Evolutionary conservation across 441 rosid species (phyloP).

Genomic region (Melastoma candidum): DNA sequence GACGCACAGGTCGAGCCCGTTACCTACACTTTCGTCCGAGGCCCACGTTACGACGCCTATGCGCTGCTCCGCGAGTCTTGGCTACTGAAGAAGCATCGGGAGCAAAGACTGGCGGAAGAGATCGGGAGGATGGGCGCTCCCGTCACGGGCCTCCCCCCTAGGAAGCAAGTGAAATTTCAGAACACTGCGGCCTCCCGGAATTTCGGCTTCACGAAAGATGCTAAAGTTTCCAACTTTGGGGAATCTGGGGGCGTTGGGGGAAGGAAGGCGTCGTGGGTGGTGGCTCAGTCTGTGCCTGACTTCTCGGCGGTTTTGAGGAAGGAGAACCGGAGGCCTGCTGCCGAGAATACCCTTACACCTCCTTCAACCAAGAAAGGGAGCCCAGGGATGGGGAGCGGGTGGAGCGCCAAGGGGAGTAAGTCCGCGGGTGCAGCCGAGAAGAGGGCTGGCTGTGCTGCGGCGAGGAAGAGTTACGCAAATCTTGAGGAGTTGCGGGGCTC

Average conservation of each 20-base stretch:
- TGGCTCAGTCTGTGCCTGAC: conserved; percentile 76
- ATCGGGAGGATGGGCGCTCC: too few species aligned
- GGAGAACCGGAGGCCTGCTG: conserved; percentile 36
- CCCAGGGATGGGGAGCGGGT: conserved; percentile 25
- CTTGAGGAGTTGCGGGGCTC: conserved; percentile 56
- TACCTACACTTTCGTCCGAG: too few species aligned
- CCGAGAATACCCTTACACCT: conserved; percentile 24
- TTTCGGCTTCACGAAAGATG: too few species aligned
- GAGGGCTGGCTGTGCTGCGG: conserved; percentile 32
- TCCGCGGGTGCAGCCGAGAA: conserved; percentile 69
- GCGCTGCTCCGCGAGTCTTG: too few species aligned
- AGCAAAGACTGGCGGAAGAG: too few species aligned
- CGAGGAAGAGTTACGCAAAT: conserved; percentile 61
- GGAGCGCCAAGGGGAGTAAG: conserved; percentile 52
- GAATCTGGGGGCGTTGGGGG: conserved; percentile 20
- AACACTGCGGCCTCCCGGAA: neutral
- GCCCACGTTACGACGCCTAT: too few species aligned
- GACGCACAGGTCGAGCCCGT: too few species aligned
- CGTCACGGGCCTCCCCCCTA: conserved; percentile 18
- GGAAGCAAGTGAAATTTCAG: conserved; percentile 58
- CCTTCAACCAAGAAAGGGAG: conserved; percentile 40
- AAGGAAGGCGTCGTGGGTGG: conserved; percentile 26
- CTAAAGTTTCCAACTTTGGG: neutral
- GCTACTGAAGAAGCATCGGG: too few species aligned
- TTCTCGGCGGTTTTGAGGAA: conserved; percentile 13